phyloP scores from a whole-genome alignment of 805 yeast genomes.

The Metschnikowia chrysomelidarum region DNA sequence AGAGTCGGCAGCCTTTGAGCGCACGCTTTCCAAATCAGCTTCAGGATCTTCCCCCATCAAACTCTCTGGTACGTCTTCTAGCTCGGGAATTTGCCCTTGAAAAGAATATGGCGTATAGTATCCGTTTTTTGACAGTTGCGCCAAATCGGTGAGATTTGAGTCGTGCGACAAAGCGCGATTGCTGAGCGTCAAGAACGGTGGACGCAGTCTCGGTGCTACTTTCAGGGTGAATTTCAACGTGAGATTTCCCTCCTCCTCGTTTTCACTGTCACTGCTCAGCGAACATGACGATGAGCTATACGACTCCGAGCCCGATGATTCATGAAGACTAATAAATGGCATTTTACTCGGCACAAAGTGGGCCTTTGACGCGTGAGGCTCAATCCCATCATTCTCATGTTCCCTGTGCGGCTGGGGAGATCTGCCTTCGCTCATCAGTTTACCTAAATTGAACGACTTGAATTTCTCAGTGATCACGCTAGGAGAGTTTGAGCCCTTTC shows the following conservation, averaged over 20 bases:
- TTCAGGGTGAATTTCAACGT: conserved; percentile 46
- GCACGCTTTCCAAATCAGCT: too few species aligned
- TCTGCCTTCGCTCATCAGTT: conserved; percentile 29
- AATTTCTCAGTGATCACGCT: conserved; percentile 26
- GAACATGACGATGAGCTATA: conserved; percentile 17
- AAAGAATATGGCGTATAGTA: conserved; percentile 30
- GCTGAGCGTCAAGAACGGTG: conserved; percentile 31
- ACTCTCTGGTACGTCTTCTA: conserved; percentile 43
- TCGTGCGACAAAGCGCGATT: conserved; percentile 43
- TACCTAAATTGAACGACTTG: conserved; percentile 33
- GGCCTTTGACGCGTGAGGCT: conserved; percentile 18
- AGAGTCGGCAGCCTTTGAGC: not conserved
- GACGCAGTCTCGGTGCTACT: conserved; percentile 32
- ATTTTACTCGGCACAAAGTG: too few species aligned
- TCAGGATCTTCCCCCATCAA: conserved; percentile 25
- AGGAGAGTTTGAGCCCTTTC: conserved; percentile 1
- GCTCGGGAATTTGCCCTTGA: conserved; percentile 31
- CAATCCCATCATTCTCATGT: conserved; percentile 22
- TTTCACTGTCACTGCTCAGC: conserved; percentile 25
- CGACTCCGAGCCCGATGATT: conserved; percentile 16
- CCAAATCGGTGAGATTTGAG: conserved; percentile 35
- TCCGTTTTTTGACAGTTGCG: conserved; percentile 12
- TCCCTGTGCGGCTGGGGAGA: conserved; percentile 1
- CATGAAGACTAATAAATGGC: conserved; percentile 4
- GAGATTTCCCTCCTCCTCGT: conserved; percentile 43